Evolutionary conservation across 768 basidiomycete genomes (phyloP).

Genomic region (Rhodotorula taiwanensis): DNA sequence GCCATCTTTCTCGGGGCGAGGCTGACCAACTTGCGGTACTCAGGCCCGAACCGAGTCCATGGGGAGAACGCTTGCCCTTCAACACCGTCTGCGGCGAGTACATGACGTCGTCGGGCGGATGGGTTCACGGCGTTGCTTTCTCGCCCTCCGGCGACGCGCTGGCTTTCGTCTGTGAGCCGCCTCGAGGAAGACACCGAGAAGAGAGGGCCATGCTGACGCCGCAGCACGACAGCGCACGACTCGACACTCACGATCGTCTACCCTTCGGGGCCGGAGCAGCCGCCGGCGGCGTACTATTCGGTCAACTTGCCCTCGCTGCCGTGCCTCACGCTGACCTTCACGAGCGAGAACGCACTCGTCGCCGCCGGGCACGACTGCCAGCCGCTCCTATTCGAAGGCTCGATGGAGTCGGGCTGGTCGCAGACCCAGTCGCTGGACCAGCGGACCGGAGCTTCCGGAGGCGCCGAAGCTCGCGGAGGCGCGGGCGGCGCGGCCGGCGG

Average conservation of each 20-base stretch:
- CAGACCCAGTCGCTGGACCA: conserved; percentile 78
- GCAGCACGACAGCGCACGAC: conserved; percentile 66
- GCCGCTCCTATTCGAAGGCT: conserved; percentile 76
- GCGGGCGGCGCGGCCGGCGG: conserved; percentile 47
- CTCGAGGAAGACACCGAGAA: not conserved
- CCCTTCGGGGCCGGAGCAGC: conserved; percentile 57
- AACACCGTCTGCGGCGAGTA: conserved; percentile 97
- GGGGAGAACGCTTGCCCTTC: conserved; percentile 98
- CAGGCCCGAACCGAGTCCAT: conserved; percentile 79
- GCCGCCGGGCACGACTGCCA: conserved; percentile 98
- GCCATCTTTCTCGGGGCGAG: not conserved
- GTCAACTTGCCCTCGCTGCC: conserved; percentile 75
- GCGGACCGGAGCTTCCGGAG: conserved; percentile 52
- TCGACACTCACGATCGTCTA: conserved; percentile 89
- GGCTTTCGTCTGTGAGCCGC: conserved; percentile 75
- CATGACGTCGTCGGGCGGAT: conserved; percentile 78
- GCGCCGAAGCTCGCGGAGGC: conserved; percentile 47
- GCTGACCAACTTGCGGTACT: conserved; percentile 6
- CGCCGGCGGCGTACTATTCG: conserved; percentile 54
- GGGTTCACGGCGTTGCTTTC: conserved; percentile 94
- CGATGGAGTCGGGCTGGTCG: conserved; percentile 64
- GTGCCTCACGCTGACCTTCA: conserved; percentile 77
- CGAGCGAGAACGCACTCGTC: conserved; percentile 68
- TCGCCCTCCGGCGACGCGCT: conserved; percentile 92
- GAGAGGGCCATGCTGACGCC: not conserved